Evolutionary conservation across 306 rosid genomes (phyloP), one percentile per base, ranked within the genome.

Genomic region (Malus orientalis): DNA sequence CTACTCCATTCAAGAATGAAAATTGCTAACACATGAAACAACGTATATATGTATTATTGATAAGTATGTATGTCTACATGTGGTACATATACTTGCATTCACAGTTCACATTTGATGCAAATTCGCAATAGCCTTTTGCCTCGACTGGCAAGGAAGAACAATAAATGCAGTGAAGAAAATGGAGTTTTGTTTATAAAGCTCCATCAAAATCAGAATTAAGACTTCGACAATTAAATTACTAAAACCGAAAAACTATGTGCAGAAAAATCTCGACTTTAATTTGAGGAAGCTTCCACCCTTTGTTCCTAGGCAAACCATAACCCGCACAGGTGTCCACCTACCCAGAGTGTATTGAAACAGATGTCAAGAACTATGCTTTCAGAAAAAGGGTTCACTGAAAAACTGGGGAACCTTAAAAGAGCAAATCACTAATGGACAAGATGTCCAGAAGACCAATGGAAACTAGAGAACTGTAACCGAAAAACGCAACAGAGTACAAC

Each of bases 111-210:
- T 91, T 78, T 88, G 98, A 64, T 87, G 90, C 45, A 91, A 88
- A 82, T 93, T 96, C 23, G 88, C 87, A 59, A 89, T 90, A 74
- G 98, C 96, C 78, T 93, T 93, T 72, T 91, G 95, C 91, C 98
- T 93, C 11, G 96, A 91, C 96, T 93, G 93, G 82, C 53, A 32
- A 47, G 38, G 13, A 49, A 16, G 42, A 74, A 74, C 67, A 69
- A 74, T 22, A 40, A 33, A 49, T 65, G 11, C 13, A 54, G 11
- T 10, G 27, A 18, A 51, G 4, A 47, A 51, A 70, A 9, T 30
- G 61, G 25, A 54, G 60, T 19, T 2, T 5, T 2, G 33, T 30
- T 55, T 10, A 23, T 59, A 59, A 9, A 59, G 64, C 29, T 59
- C 30, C 29, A 58, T 9, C 63, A 58, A 58, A 22, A 58, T 27